Percentiles rank a stretch among this genome's conserved stretches.
These are phyloP conservation scores for Aspergillus fructus DNA, from an alignment of 2,329 filamentous ascomycete genomes.

Conservation along the genomic window DNA sequence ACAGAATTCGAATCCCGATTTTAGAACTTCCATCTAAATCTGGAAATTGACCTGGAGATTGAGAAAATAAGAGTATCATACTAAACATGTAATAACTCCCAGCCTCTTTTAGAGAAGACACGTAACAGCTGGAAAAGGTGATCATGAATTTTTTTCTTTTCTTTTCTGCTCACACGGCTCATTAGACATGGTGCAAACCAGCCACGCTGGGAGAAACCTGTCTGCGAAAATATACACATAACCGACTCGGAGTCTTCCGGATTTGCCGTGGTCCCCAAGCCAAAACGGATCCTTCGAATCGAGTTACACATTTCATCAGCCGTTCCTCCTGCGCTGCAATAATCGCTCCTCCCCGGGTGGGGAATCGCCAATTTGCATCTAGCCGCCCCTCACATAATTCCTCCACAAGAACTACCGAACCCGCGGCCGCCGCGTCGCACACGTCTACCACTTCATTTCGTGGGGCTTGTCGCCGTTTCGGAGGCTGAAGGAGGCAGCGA, in stretches of 20 bases:
- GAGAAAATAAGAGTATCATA: slow-evolving; percentile 27
- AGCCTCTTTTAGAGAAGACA: slow-evolving; percentile 22
- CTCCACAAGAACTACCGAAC: slow-evolving; percentile 43
- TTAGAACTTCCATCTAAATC: slow-evolving; percentile 33
- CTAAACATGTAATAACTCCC: slow-evolving; percentile 32
- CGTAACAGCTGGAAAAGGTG: slow-evolving; percentile 34
- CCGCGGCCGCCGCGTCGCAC: slow-evolving; percentile 38
- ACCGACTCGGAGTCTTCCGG: slow-evolving; percentile 27
- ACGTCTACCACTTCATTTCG: slow-evolving; percentile 97
- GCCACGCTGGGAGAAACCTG: slow-evolving; percentile 29
- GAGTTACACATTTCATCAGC: slow-evolving; percentile 44
- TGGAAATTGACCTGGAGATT: slow-evolving; percentile 26
- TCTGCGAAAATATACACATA: slow-evolving; percentile 31
- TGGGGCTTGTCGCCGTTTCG: slow-evolving; percentile 99
- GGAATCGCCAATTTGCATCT: slow-evolving; percentile 34
- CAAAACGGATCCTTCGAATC: slow-evolving; percentile 36
- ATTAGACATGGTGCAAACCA: slow-evolving; percentile 31
- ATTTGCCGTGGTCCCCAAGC: slow-evolving; percentile 35
- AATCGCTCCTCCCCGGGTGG: slow-evolving; percentile 19
- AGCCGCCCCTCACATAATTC: slow-evolving; percentile 38
- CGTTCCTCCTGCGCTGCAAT: slow-evolving; percentile 31
- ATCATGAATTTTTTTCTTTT: slow-evolving; percentile 36
- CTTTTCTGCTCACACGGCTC: slow-evolving; percentile 31
- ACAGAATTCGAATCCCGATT: slow-evolving; percentile 19
- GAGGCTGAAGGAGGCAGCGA: slow-evolving; percentile 94